These are phyloP conservation scores for Podospora pseudopauciseta DNA, from an alignment of 495 filamentous ascomycete species.

Conservation along the genomic window DNA sequence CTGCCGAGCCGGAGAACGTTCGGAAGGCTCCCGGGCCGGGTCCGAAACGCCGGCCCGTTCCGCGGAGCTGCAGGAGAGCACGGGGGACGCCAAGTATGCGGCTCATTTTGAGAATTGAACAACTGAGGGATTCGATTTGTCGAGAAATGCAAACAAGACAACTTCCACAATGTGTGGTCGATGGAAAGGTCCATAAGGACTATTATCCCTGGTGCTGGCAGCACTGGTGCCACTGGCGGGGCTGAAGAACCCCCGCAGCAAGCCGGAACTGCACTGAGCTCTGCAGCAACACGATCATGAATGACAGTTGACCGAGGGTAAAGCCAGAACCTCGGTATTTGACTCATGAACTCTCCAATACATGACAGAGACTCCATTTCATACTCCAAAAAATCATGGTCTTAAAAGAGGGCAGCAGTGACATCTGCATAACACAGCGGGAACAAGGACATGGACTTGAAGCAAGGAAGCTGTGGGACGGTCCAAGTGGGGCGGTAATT, in stretches of 20 bases:
- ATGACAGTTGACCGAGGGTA: too few species aligned
- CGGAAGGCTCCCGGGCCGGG: constrained; percentile 2
- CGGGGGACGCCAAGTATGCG: neutral
- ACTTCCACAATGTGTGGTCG: neutral
- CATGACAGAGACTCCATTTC: neutral
- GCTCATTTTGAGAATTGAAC: neutral
- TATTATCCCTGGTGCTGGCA: neutral
- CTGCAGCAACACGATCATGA: too few species aligned
- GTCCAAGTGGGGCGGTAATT: constrained; percentile 5
- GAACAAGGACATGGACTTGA: neutral
- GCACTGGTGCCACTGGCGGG: neutral
- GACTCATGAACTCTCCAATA: too few species aligned
- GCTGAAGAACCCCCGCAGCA: neutral
- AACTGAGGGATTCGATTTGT: neutral
- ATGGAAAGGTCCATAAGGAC: neutral
- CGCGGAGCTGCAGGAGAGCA: neutral
- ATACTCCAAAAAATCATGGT: neutral
- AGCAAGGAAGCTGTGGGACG: neutral
- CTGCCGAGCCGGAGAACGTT: constrained; percentile 17
- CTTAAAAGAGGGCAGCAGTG: neutral
- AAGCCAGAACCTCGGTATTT: too few species aligned
- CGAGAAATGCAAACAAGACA: neutral
- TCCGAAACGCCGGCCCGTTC: neutral
- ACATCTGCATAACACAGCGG: neutral
- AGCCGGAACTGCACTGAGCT: neutral